A percentile compares a stretch with the other conserved stretches of the same genome.
phyloP scores from a whole-genome alignment of 2,329 filamentous ascomycete genomes.

The Dendrostoma leiphaemia region DNA sequence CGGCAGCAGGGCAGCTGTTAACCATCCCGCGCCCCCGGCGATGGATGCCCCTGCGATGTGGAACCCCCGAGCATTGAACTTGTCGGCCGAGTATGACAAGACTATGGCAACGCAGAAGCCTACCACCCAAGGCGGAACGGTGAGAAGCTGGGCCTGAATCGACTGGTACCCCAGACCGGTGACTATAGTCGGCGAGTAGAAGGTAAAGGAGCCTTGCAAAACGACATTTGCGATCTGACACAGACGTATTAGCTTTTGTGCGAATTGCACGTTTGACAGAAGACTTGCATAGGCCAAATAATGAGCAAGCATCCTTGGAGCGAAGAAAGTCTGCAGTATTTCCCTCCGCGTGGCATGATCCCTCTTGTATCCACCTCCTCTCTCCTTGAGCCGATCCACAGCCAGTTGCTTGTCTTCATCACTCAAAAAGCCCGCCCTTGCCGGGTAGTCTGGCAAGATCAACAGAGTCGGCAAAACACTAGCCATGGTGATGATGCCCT shows the following conservation, averaged over 20 bases:
- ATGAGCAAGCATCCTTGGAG: constrained; percentile 35
- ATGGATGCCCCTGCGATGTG: constrained; percentile 26
- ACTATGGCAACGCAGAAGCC: constrained; percentile 25
- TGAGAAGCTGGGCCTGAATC: constrained; percentile 27
- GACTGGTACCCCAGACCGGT: constrained; percentile 34
- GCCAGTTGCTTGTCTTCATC: constrained; percentile 23
- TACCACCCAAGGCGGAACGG: constrained; percentile 28
- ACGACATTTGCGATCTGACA: constrained; percentile 27
- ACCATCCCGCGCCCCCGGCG: constrained; percentile 30
- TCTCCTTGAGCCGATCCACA: constrained; percentile 23
- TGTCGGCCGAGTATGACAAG: constrained; percentile 25
- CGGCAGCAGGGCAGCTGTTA: constrained; percentile 30
- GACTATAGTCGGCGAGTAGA: constrained; percentile 52
- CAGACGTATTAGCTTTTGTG: constrained; percentile 24
- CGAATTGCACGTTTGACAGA: not conserved
- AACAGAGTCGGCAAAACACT: constrained; percentile 11
- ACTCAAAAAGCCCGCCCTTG: constrained; percentile 24
- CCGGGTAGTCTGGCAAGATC: constrained; percentile 26
- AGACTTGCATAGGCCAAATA: constrained; percentile 23
- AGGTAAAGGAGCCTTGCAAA: constrained; percentile 40
- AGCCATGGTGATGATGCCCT: constrained; percentile 5
- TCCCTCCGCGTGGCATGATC: constrained; percentile 33
- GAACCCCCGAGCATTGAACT: constrained; percentile 23
- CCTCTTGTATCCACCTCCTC: constrained; percentile 35
- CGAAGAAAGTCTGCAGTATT: constrained; percentile 33